phyloP scores from a whole-genome alignment of 345 rosid species.

The Eucalyptus fibrosa region DNA sequence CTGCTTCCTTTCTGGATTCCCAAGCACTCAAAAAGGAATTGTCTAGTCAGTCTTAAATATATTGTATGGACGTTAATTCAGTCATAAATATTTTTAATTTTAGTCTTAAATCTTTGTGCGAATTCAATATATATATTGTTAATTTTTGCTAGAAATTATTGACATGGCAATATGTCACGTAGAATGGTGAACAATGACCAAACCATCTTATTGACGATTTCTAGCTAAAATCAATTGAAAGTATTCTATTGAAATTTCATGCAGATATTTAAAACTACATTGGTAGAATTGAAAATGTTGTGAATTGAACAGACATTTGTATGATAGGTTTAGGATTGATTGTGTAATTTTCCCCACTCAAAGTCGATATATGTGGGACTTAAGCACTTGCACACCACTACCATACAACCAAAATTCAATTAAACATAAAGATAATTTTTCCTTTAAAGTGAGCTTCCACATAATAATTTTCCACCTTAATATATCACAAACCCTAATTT shows the following conservation, averaged over 20 bases:
- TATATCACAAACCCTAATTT: not conserved
- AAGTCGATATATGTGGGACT: not conserved
- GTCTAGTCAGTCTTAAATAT: not conserved
- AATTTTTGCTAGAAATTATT: not conserved
- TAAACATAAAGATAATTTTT: not conserved
- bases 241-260: not conserved
- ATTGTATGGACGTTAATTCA: not conserved
- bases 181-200: not conserved
- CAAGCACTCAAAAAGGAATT: not conserved
- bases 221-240: not conserved
- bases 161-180: not conserved
- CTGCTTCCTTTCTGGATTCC: not conserved
- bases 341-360: not conserved
- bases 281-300: not conserved
- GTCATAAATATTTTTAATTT: not conserved
- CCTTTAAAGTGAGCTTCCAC: not conserved
- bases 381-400: not conserved
- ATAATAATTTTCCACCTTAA: not conserved
- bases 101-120: not conserved
- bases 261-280: not conserved
- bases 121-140: not conserved
- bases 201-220: not conserved
- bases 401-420: not conserved
- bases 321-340: not conserved
- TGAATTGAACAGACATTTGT: not conserved